Base-by-base conservation (phyloP, 1,139 yeast genomes). In the Saccharomycopsis crataegensis region DNA sequence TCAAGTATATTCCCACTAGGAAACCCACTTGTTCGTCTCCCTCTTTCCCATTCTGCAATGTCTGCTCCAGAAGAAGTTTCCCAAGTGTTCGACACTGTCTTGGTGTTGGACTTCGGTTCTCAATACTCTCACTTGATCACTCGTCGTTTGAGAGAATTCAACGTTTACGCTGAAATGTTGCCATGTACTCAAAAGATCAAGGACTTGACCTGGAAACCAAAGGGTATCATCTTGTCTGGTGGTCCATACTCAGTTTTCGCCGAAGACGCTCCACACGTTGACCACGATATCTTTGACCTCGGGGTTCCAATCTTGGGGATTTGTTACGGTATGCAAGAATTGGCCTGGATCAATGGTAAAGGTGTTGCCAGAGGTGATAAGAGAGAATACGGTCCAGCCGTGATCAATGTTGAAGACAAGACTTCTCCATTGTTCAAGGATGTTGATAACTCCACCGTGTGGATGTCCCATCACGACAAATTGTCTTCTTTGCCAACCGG, bases 381-480 rank as follows among this genome's bases (percentile, higher is more conserved):
- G 79, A 85, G 99, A 73, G 99, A 93, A 75, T 93, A 93, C 70
- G 99, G 99, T 58, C 96, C 96, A 53, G 96, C 99, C 59, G 82
- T 88, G 58, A 78, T 93, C 69, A 78, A 83, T 62, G 95, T 90
- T 54, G 75, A 79, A 64, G 94, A 88, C 67, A 59, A 73, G 47
- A 59, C 71, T 22, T 83, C 90, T 70, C 83, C 88, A 37, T 76
- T 93, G 62, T 91, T 93, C 74, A 77, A 82, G 61, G 96, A 83
- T 58, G 88, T 94, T 63, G 95, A 89, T 71, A 85, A 91, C 74
- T 89, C 96, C 58, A 68, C 68, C 51, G 98, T 94, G 60, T 93
- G 99, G 99, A 93, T 93, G 99, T 91, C 98, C 48, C 99, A 93
- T 72, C 96, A 96, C 66, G 99, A 93, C 74, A 94, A 93, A 76